A percentile compares a stretch with the other conserved stretches of the same genome.
These are phyloP conservation scores for Kalaharituber pfeilii DNA, from an alignment of 2,329 filamentous ascomycete species.

Conservation along the genomic window DNA sequence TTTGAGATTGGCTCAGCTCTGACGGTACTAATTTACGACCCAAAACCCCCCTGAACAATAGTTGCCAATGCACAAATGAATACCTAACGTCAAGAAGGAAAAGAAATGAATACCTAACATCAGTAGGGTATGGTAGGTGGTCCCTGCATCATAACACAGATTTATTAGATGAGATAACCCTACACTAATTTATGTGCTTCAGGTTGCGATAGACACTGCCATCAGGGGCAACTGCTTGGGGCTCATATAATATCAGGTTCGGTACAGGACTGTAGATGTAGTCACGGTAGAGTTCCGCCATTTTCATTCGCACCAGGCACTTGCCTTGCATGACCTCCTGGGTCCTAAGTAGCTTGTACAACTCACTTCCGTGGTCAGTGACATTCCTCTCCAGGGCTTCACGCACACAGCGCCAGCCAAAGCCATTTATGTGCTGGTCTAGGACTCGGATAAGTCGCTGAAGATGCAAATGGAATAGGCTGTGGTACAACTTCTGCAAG, in stretches of 20 bases:
- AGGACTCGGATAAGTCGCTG: slow-evolving; percentile 1
- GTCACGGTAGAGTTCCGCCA: not conserved
- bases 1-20: too few species aligned
- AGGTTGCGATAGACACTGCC: not conserved
- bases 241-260: not conserved
- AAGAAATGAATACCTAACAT: too few species aligned
- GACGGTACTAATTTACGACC: too few species aligned
- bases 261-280: not conserved
- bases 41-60: too few species aligned
- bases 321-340: slow-evolving; percentile 1
- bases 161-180: too few species aligned
- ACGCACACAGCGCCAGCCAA: slow-evolving; percentile 1
- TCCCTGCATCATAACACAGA: too few species aligned
- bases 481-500: not conserved
- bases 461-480: slow-evolving; percentile 1
- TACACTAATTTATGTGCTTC: too few species aligned
- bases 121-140: too few species aligned
- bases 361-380: not conserved
- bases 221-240: not conserved
- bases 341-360: not conserved
- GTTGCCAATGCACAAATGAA: too few species aligned
- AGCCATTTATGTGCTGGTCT: not conserved
- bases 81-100: too few species aligned
- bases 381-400: not conserved
- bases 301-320: slow-evolving; percentile 6